A percentile compares a stretch with the other conserved stretches of the same genome.
phyloP scores from a whole-genome alignment of 2,329 filamentous ascomycete species.

The Bipolaris bicolor region DNA sequence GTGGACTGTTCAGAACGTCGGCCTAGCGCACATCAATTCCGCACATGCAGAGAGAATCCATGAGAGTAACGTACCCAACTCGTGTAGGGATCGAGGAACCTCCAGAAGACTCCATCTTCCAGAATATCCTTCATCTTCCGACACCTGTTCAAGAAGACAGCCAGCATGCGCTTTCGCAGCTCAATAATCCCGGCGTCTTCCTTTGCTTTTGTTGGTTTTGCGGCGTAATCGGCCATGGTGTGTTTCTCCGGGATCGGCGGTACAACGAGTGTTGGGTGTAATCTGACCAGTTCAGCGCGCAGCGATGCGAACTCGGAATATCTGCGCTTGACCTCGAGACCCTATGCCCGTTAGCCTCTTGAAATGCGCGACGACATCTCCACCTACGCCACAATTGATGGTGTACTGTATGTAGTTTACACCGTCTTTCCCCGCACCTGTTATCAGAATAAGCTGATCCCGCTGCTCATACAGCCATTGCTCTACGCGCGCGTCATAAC shows the following conservation, averaged over 20 bases:
- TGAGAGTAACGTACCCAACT: constrained; percentile 76
- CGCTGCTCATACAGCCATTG: constrained; percentile 97
- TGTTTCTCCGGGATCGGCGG: constrained; percentile 99
- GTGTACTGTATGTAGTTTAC: constrained; percentile 97
- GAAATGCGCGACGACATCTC: background rate
- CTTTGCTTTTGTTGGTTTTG: constrained; percentile 96
- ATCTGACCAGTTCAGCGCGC: constrained; percentile 82
- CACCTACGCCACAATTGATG: constrained; percentile 84
- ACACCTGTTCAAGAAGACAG: constrained; percentile 93
- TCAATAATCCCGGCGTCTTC: constrained; percentile 98
- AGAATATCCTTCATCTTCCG: constrained; percentile 89
- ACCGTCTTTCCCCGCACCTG: constrained; percentile 91
- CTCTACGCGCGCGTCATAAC: constrained; percentile 94
- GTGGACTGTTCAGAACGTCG: constrained; percentile 92
- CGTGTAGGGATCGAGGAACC: constrained; percentile 95
- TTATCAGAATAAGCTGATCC: constrained; percentile 86
- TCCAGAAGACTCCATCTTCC: constrained; percentile 95
- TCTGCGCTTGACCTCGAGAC: constrained; percentile 89
- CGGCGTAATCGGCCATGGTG: constrained; percentile 97
- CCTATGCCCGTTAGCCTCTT: constrained; percentile 59
- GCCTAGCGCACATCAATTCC: constrained; percentile 61
- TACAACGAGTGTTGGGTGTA: constrained; percentile 94
- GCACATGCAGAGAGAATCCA: background rate
- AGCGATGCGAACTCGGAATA: constrained; percentile 97
- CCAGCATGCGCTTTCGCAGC: constrained; percentile 92